Evolutionary conservation across 495 filamentous ascomycete species (phyloP).

Genomic region (Hypoxylon cercidicola): DNA sequence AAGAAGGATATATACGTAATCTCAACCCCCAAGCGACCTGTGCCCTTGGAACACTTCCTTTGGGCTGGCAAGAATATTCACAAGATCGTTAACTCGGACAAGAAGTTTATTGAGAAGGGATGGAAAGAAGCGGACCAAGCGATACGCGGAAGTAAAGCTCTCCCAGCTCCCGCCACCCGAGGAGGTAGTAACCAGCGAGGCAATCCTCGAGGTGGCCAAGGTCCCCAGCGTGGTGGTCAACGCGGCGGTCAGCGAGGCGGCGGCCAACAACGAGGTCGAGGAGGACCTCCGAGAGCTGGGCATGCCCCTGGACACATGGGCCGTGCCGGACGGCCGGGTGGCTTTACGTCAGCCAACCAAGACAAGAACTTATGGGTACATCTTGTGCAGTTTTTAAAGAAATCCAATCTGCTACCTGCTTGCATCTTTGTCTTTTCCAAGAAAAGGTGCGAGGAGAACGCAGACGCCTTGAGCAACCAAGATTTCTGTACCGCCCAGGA

Average conservation of each 20-base stretch:
- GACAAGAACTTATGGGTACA: slow-evolving; percentile 98
- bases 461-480: slow-evolving; percentile 91
- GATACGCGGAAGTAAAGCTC: slow-evolving; percentile 76
- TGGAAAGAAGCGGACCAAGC: slow-evolving; percentile 94
- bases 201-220: slow-evolving; percentile 64
- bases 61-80: slow-evolving; percentile 92
- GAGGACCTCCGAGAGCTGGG: slow-evolving; percentile 66
- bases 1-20: slow-evolving; percentile 99
- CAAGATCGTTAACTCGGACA: slow-evolving; percentile 94
- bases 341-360: slow-evolving; percentile 87
- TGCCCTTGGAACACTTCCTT: slow-evolving; percentile 94
- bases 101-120: slow-evolving; percentile 86
- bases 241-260: slow-evolving; percentile 68
- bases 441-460: slow-evolving; percentile 95
- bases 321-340: slow-evolving; percentile 80
- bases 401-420: slow-evolving; percentile 84
- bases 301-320: slow-evolving; percentile 83
- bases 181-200: slow-evolving; percentile 67
- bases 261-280: slow-evolving; percentile 64
- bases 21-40: slow-evolving; percentile 92
- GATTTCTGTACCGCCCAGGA: slow-evolving; percentile 92
- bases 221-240: slow-evolving; percentile 55
- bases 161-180: slow-evolving; percentile 57
- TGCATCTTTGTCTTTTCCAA: slow-evolving; percentile 99
- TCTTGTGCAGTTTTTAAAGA: slow-evolving; percentile 87